Percentiles rank a stretch among this genome's conserved stretches.
Conservation (phyloP, 176 grass and related monocot genomes). For the Carex cristatella region DNA sequence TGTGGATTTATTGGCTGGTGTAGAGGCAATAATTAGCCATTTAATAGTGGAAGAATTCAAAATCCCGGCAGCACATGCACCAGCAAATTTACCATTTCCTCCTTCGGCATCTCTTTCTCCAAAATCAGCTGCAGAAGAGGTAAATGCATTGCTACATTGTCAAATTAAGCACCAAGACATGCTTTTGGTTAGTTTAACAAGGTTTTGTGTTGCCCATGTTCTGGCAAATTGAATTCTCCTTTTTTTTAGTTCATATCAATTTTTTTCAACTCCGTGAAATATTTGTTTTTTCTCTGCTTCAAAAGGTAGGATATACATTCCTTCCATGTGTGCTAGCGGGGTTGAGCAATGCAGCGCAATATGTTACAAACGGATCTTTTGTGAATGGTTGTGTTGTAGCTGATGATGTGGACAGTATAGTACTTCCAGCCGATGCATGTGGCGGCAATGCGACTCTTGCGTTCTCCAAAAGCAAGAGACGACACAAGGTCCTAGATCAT, state of each 20-base stretch:
- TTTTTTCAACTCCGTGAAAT: not conserved
- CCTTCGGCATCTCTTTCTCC: constrained; percentile 54
- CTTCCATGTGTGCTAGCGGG: constrained; percentile 83
- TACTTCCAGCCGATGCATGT: constrained; percentile 78
- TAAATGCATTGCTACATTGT: not conserved
- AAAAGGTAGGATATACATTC: constrained; percentile 93
- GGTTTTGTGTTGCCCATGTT: not conserved
- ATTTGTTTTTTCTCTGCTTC: not conserved
- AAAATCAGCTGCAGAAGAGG: constrained; percentile 92
- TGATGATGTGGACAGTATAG: constrained; percentile 72
- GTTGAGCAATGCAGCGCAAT: constrained; percentile 75
- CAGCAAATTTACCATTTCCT: constrained; percentile 48
- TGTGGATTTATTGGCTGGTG: constrained; percentile 79
- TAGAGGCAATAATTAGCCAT: constrained; percentile 91
- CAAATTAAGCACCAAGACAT: not conserved
- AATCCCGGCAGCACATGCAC: constrained; percentile 91
- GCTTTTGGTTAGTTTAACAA: not conserved
- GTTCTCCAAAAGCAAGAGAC: constrained; percentile 51
- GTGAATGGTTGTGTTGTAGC: constrained; percentile 43
- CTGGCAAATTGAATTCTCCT: not conserved
- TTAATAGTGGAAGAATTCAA: constrained; percentile 85
- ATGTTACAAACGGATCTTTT: constrained; percentile 42
- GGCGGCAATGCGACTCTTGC: constrained; percentile 76
- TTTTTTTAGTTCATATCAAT: not conserved
- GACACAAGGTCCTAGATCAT: constrained; percentile 45